A percentile compares a stretch with the other conserved stretches of the same genome.
These are phyloP conservation scores for Evernia prunastri DNA, from an alignment of 495 filamentous ascomycete genomes.

Conservation along the genomic window DNA sequence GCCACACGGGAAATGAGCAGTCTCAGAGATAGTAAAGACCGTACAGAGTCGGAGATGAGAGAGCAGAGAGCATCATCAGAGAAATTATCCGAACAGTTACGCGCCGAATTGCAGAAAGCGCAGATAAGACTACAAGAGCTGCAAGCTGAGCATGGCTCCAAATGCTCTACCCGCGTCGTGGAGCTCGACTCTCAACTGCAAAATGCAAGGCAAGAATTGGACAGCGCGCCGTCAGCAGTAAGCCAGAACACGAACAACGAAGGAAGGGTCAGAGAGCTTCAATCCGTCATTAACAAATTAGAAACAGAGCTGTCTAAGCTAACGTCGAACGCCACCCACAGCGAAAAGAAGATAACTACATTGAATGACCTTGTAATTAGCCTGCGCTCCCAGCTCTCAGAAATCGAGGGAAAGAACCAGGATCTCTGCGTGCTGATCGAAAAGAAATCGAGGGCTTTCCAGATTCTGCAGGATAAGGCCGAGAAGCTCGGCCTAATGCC, in stretches of 20 bases:
- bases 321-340: constrained; percentile 39
- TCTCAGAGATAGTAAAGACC: constrained; percentile 51
- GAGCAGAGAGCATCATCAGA: constrained; percentile 24
- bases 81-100: constrained; percentile 28
- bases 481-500: constrained; percentile 20
- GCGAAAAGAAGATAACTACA: constrained; percentile 46
- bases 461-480: constrained; percentile 5
- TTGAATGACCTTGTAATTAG: constrained; percentile 48
- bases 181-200: constrained; percentile 44
- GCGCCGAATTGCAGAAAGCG: constrained; percentile 35
- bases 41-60: constrained; percentile 44
- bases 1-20: constrained; percentile 53
- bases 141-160: constrained; percentile 29
- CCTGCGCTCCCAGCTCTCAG: constrained; percentile 45
- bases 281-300: constrained; percentile 14
- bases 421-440: constrained; percentile 39
- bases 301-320: constrained; percentile 32
- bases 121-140: constrained; percentile 32
- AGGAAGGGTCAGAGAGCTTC: constrained; percentile 38
- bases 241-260: constrained; percentile 36
- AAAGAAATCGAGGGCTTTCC: constrained; percentile 17
- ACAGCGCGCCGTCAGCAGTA: constrained; percentile 41
- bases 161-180: constrained; percentile 33
- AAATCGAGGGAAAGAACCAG: constrained; percentile 43
- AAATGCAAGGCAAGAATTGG: constrained; percentile 47